Evolutionary conservation across 2,329 filamentous ascomycete genomes (phyloP).

Genomic region (Leptoxyphium fumago): DNA sequence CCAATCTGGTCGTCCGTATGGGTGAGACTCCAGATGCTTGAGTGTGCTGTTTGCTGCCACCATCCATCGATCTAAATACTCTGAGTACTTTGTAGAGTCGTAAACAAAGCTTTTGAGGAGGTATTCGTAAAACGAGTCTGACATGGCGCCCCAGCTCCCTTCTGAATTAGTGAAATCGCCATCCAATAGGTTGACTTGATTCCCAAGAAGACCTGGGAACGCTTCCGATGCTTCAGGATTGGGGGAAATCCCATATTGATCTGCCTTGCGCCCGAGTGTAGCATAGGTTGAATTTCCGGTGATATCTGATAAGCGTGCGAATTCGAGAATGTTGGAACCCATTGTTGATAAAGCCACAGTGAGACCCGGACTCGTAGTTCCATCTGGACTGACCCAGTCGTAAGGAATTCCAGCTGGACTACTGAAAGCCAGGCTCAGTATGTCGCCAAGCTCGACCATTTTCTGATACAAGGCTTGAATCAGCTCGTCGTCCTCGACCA

Average conservation of each 20-base stretch:
- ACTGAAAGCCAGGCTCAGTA: not conserved
- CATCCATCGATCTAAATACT: constrained; percentile 17
- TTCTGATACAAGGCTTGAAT: constrained; percentile 7
- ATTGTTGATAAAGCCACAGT: constrained; percentile 2
- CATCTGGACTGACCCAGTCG: constrained; percentile 14
- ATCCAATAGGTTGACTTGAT: constrained; percentile 12
- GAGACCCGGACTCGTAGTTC: constrained; percentile 10
- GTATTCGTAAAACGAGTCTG: constrained; percentile 21
- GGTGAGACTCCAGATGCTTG: constrained; percentile 14
- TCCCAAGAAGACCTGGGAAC: constrained; percentile 18
- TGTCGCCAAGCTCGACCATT: constrained; percentile 10
- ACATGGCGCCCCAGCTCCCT: constrained; percentile 19
- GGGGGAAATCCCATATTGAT: constrained; percentile 10
- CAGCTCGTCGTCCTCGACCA: constrained; percentile 5
- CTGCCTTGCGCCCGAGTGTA: constrained; percentile 8
- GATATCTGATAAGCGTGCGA: constrained; percentile 12
- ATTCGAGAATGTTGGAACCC: constrained; percentile 12
- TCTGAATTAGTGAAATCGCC: constrained; percentile 14
- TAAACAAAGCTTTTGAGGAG: constrained; percentile 22
- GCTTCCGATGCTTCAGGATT: constrained; percentile 9
- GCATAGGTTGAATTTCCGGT: constrained; percentile 12
- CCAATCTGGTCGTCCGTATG: constrained; percentile 16
- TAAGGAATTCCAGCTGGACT: constrained; percentile 9
- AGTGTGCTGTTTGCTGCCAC: constrained; percentile 19
- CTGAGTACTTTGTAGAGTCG: constrained; percentile 12